Evolutionary conservation across 352 stramenopile genomes (phyloP).

Genomic region (Saprolegnia parasitica): DNA sequence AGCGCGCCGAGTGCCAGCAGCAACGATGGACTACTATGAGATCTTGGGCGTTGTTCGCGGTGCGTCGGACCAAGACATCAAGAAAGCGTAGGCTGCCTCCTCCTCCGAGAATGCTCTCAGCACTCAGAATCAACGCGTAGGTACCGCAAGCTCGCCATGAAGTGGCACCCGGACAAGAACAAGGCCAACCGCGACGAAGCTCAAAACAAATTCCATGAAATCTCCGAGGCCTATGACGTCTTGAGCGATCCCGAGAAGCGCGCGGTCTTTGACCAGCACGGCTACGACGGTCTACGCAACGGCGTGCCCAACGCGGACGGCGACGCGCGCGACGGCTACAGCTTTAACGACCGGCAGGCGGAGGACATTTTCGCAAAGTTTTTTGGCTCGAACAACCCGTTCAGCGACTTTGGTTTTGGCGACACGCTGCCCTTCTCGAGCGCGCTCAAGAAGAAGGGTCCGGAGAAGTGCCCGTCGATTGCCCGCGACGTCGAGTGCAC

Average conservation of each 20-base stretch:
- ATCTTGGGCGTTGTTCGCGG: conserved; percentile 80
- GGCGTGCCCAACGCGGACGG: conserved; percentile 77
- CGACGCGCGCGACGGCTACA: conserved; percentile 76
- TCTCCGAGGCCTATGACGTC: conserved; percentile 93
- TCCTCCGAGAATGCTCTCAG: background rate
- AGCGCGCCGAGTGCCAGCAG: background rate
- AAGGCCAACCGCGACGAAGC: conserved; percentile 76
- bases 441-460: conserved; percentile 63
- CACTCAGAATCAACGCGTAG: conserved; percentile 28
- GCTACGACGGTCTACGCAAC: conserved; percentile 91
- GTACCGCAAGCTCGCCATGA: conserved; percentile 92
- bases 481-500: conserved; percentile 63
- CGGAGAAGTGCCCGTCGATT: conserved; percentile 75
- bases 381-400: conserved; percentile 90
- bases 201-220: conserved; percentile 92
- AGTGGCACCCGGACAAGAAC: conserved; percentile 96
- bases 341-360: conserved; percentile 86
- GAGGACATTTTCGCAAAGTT: conserved; percentile 91
- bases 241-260: conserved; percentile 88
- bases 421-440: conserved; percentile 81
- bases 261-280: conserved; percentile 91
- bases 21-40: conserved; percentile 88
- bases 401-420: conserved; percentile 87
- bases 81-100: conserved; percentile 74
- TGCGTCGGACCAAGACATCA: conserved; percentile 84